phyloP scores from a whole-genome alignment of 2,329 filamentous ascomycete species.

The Cladorrhinum sp. region DNA sequence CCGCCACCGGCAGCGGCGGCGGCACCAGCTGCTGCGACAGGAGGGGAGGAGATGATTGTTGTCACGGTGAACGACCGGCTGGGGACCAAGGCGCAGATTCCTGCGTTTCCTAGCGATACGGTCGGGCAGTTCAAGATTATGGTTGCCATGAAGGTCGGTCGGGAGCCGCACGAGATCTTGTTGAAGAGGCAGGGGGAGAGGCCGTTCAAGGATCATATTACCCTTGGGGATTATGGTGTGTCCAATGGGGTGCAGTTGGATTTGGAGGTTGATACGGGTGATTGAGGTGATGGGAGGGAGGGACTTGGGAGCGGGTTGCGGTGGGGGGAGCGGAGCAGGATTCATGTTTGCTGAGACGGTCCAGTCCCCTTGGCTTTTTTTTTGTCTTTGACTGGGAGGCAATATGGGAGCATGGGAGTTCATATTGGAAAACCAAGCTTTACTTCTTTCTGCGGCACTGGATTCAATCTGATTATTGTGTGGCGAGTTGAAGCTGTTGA shows the following conservation, averaged over 20 bases:
- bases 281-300: constrained; percentile 37
- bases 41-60: constrained; percentile 78
- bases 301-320: no score
- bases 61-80: constrained; percentile 94
- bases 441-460: no score
- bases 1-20: constrained; percentile 28
- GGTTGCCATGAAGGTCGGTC: constrained; percentile 83
- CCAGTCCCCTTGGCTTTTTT: no score
- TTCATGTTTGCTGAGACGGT: no score
- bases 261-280: constrained; percentile 59
- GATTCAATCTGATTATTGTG: no score
- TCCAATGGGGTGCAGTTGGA: constrained; percentile 78
- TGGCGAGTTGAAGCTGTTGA: no score
- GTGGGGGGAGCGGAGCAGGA: no score
- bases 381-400: no score
- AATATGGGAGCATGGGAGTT: no score
- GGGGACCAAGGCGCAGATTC: constrained; percentile 91
- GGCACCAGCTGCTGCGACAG: constrained; percentile 26
- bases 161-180: constrained; percentile 87
- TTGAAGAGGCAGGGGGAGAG: constrained; percentile 87
- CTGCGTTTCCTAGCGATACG: constrained; percentile 79
- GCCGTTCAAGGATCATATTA: constrained; percentile 89
- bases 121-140: constrained; percentile 87
- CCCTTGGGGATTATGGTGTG: constrained; percentile 88
- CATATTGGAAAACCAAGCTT: no score